A percentile compares a stretch with the other conserved stretches of the same genome.
Conservation (phyloP, 352 stramenopile species). For the Globisporangium splendens region DNA sequence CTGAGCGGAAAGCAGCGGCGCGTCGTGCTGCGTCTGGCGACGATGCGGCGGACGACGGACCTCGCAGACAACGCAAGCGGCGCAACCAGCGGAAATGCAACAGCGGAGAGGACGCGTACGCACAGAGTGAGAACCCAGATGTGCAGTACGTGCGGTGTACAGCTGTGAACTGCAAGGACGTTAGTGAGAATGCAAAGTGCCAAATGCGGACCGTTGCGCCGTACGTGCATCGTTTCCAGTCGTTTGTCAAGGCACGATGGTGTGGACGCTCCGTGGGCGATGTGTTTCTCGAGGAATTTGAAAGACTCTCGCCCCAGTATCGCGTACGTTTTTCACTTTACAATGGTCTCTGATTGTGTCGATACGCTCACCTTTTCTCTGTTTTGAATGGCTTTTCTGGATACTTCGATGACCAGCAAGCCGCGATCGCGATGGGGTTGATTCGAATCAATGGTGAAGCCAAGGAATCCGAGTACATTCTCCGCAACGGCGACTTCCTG, state of each 20-base stretch:
- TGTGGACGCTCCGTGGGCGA: constrained; percentile 75
- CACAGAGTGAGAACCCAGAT: constrained; percentile 11
- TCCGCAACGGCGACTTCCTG: constrained; percentile 87
- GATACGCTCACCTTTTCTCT: too few relatives aligned
- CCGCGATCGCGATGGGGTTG: constrained; percentile 78
- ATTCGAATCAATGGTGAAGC: constrained; percentile 83
- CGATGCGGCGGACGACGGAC: not conserved
- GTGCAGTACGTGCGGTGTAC: constrained; percentile 23
- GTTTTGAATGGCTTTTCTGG: too few relatives aligned
- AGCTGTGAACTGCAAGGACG: constrained; percentile 21
- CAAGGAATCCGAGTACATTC: constrained; percentile 43
- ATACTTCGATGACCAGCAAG: constrained; percentile 23
- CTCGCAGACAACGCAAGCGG: constrained; percentile 28
- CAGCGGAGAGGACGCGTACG: not conserved
- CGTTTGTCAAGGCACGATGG: constrained; percentile 91
- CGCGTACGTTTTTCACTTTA: constrained; percentile 21
- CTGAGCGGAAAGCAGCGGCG: constrained; percentile 30
- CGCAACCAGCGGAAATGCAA: constrained; percentile 33
- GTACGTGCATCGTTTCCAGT: constrained; percentile 91
- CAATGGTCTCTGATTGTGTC: not conserved
- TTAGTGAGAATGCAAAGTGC: constrained; percentile 11
- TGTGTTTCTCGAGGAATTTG: constrained; percentile 72
- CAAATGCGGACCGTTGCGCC: constrained; percentile 59
- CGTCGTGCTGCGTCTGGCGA: constrained; percentile 10
- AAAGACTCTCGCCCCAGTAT: constrained; percentile 35